These are phyloP conservation scores for Candida endomychidarum DNA, from an alignment of 805 yeast genomes.

Conservation along the genomic window DNA sequence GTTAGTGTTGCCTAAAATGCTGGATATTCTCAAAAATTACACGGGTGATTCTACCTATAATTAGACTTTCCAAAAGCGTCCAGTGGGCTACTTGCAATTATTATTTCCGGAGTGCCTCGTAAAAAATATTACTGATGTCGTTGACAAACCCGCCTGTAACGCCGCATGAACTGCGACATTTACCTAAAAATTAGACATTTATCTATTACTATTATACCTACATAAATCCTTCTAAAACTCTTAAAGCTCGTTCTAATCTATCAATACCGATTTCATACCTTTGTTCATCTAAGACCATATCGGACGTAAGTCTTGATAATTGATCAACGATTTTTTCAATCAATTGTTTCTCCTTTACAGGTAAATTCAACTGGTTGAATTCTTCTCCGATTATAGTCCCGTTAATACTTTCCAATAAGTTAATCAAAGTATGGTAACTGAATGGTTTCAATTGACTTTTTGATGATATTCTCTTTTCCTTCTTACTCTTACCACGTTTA, in stretches of 20 bases:
- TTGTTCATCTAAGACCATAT: conserved; percentile 82
- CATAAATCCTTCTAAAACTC: conserved; percentile 80
- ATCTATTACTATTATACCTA: conserved; percentile 12
- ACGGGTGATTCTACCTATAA: no score
- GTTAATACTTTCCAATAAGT: conserved; percentile 55
- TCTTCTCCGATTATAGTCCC: conserved; percentile 68
- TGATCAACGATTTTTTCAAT: conserved; percentile 86
- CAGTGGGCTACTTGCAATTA: no score
- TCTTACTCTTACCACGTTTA: conserved; percentile 17
- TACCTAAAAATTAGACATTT: no score
- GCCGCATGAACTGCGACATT: neutral
- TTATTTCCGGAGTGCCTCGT: no score
- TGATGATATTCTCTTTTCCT: conserved; percentile 5
- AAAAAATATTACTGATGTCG: no score
- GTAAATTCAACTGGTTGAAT: conserved; percentile 70
- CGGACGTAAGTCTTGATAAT: conserved; percentile 80
- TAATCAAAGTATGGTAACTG: conserved; percentile 46
- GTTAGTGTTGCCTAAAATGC: no score
- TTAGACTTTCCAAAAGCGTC: no score
- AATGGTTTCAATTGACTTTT: conserved; percentile 32
- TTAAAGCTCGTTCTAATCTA: conserved; percentile 76
- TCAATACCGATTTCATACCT: conserved; percentile 78
- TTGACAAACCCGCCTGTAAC: no score
- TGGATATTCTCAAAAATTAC: no score
- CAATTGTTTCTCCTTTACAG: conserved; percentile 71